Evolutionary conservation across 2,329 filamentous ascomycete species (phyloP), one percentile per base, ranked within the genome.

Genomic region (Rutstroemia sp.): DNA sequence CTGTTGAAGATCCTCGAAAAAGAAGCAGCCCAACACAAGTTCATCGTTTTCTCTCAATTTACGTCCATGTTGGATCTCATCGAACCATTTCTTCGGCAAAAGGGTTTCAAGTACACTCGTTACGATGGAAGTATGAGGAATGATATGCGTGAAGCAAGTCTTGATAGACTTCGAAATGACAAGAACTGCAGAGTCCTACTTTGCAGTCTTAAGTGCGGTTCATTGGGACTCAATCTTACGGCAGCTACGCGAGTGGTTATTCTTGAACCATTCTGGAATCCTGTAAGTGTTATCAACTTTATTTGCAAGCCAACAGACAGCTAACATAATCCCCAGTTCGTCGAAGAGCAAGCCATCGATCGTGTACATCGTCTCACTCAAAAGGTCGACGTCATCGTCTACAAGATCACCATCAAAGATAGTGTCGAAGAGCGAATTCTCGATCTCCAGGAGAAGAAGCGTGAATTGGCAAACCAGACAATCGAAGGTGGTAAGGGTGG

Each of bases 261-360:
- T 64, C 78, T 99, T 45, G 94, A 99, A 72, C 94, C 94, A 0
- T 99, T 99, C 73, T 99, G 94, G 94, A 99, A 99, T 71, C 94
- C 91, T 2, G 64, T 66, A 64, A 57, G 58, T 57, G 46, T 21
- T 25, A 21, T n/a, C 38, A 10, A 30, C 17, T 38, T 12, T 10
- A 8, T 9, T 1, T 25, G 42, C 17, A 45, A 10, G 1, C 0
- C 23, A 39, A 39, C 52, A 27, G n/a, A 17, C n/a, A 39, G 46
- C 14, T 10, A 42, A 50, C 19, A 21, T 23, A 42, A 42, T 38
- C 12, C 36, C 14, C 64, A 89, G 81, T 99, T 99, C 68, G 90
- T 99, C 36, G 94, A 99, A 76, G 94, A 99, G 71, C 94, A 99
- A 77, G 94, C 94, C 49, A 99, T 99, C 64, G 94, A 99, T 72